A percentile compares a stretch with the other conserved stretches of the same genome.
phyloP scores from a whole-genome alignment of 2,329 filamentous ascomycete genomes.

The Neurospora crassa region DNA sequence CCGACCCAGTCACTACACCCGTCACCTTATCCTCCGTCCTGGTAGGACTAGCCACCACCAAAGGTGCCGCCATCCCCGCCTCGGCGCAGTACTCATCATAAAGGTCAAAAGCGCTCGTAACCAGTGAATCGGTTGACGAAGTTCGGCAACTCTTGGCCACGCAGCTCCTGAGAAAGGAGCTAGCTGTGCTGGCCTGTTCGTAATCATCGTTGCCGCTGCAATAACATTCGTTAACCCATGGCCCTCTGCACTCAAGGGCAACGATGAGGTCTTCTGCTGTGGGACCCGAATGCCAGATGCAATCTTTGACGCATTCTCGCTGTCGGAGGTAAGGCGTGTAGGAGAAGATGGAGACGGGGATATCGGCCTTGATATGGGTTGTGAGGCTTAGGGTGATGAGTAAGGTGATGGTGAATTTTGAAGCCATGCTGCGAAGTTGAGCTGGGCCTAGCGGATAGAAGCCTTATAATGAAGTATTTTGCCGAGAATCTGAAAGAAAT shows the following conservation, averaged over 20 bases:
- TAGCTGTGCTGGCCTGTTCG: constrained; percentile 4
- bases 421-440: background rate
- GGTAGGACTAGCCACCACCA: background rate
- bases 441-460: background rate
- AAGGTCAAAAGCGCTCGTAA: constrained; percentile 1
- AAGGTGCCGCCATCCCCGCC: constrained; percentile 3
- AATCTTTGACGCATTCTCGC: constrained; percentile 6
- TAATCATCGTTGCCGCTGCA: background rate
- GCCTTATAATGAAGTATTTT: background rate
- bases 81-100: constrained; percentile 6
- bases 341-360: constrained; percentile 1
- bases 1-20: background rate
- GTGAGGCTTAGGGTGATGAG: background rate
- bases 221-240: constrained; percentile 7
- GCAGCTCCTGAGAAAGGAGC: constrained; percentile 3
- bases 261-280: background rate
- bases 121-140: background rate
- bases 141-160: constrained; percentile 1
- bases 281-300: constrained; percentile 1
- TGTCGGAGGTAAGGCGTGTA: constrained; percentile 2
- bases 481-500: background rate
- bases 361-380: background rate
- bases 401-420: background rate
- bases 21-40: background rate
- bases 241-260: constrained; percentile 4